Evolutionary conservation across 805 yeast genomes (phyloP), one percentile per base, ranked within the genome.

Genomic region (Myxozyma neglecta): DNA sequence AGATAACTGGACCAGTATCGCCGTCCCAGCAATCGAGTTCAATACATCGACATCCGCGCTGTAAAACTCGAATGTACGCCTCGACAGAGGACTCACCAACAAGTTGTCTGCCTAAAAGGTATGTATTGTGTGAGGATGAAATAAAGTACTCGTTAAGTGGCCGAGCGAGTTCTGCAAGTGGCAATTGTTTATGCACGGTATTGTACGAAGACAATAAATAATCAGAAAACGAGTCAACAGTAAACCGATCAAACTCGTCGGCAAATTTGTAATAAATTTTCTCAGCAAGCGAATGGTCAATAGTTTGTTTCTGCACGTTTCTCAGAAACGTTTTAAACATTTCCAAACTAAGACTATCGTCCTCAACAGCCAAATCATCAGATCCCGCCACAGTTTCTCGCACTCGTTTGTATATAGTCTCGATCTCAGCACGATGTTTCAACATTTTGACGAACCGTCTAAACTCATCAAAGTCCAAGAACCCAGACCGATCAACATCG

Each of bases 21-120:
- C 87, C 89, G 76, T 93, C 97, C 99, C 99, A 94, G 20, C 94
- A 80, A 73, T 94, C 99, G 45, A 94, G 85, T 71, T 94, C 99
- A n/a, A 94, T 80, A 65, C 97, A 92, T 49, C 97, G 79, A 70
- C 98, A 94, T 1, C 99, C 98, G 57, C 91, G 82, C 72, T 91
- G 97, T 53, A 94, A 76, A 0, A 90, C 94, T 54, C 88, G 83
- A 16, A 90, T 85, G 68, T 94, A 94, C 0, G 96, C 96, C 70
- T 93, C 97, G 1, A 90, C 85, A 0, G 97, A 90, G 0, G 97
- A 87, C 2, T 83, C 85, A 20, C 94, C 96, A 1, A 86, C 96
- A 16, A 89, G 81, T 71, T 94, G 99, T 43, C 94, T 80, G 0
- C 99, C 99, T 34, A 85, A 74, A 2, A 94, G 77, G 70, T 94